A percentile compares a stretch with the other conserved stretches of the same genome.
These are phyloP conservation scores for Vitellaria paradoxa DNA, from an alignment of 179 eudicot genomes.

Conservation along the genomic window DNA sequence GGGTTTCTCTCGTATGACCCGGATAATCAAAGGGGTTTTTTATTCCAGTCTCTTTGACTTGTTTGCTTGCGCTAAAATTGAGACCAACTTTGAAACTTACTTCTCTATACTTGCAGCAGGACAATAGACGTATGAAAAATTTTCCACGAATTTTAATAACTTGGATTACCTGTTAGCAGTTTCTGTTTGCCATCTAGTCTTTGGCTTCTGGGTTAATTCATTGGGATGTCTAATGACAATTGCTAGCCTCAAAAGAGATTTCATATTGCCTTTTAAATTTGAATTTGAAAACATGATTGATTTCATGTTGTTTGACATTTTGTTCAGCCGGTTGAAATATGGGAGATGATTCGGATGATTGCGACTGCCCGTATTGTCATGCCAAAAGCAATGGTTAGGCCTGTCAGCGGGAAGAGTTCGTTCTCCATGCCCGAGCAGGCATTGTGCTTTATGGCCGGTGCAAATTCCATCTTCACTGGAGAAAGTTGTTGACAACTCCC, in stretches of 20 bases:
- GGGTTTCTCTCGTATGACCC: background rate
- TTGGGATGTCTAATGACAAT: background rate
- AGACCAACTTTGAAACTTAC: background rate
- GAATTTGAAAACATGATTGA: background rate
- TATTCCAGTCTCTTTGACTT: background rate
- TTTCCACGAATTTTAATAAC: background rate
- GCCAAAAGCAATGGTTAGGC: slow-evolving; percentile 95
- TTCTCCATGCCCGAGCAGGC: slow-evolving; percentile 93
- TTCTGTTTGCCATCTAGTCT: background rate
- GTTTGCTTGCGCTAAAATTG: background rate
- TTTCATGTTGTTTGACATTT: slow-evolving; percentile 7
- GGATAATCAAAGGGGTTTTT: too few species aligned
- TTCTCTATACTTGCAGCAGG: background rate
- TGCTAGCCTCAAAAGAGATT: background rate
- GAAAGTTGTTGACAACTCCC: slow-evolving; percentile 94
- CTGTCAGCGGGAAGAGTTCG: slow-evolving; percentile 93
- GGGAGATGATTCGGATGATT: slow-evolving; percentile 94
- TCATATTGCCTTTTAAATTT: background rate
- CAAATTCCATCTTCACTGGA: slow-evolving; percentile 95
- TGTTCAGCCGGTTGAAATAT: slow-evolving; percentile 87
- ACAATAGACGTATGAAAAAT: background rate
- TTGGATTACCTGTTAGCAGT: too few species aligned
- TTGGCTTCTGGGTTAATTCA: background rate
- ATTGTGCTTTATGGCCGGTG: slow-evolving; percentile 92
- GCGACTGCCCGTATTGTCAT: slow-evolving; percentile 94